A percentile compares a stretch with the other conserved stretches of the same genome.
These are phyloP conservation scores for Trypanosoma cruzi DNA, from an alignment of 208 protist genomes.

Conservation along the genomic window DNA sequence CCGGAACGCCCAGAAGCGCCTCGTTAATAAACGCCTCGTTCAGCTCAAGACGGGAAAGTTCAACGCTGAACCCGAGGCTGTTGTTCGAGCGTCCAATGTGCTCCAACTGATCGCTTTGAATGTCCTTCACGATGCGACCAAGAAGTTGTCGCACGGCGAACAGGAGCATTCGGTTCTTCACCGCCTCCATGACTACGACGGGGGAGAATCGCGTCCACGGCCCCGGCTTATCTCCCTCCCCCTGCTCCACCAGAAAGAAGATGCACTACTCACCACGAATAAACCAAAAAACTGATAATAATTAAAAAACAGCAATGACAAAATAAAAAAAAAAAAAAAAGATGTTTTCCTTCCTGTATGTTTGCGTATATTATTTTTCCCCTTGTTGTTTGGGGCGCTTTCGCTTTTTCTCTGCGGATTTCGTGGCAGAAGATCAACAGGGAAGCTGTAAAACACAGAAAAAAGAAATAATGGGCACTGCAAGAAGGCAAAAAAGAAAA, in stretches of 20 bases:
- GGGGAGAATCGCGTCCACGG: neutral
- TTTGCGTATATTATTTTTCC: neutral
- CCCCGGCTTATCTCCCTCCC: neutral
- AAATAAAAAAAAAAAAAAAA: neutral
- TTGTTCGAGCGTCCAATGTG: constrained; percentile 16
- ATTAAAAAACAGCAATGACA: neutral
- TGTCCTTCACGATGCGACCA: constrained; percentile 29
- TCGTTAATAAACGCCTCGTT: constrained; percentile 33
- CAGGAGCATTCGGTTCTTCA: constrained; percentile 24
- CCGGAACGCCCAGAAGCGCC: constrained; percentile 9
- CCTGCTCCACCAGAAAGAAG: neutral
- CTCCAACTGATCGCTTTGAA: constrained; percentile 33
- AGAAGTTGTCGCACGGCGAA: constrained; percentile 26
- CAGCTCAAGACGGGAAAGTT: constrained; percentile 29
- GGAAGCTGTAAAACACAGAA: neutral
- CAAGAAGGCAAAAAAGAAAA: neutral
- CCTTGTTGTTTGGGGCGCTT: neutral
- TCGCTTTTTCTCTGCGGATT: neutral
- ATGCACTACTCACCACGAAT: neutral
- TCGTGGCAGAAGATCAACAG: neutral
- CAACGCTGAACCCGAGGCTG: constrained; percentile 17
- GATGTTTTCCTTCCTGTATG: neutral
- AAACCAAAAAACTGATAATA: neutral
- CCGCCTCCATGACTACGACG: constrained; percentile 14
- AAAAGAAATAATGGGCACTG: neutral